Conservation (phyloP, 768 basidiomycete species). For the Artomyces pyxidatus region DNA sequence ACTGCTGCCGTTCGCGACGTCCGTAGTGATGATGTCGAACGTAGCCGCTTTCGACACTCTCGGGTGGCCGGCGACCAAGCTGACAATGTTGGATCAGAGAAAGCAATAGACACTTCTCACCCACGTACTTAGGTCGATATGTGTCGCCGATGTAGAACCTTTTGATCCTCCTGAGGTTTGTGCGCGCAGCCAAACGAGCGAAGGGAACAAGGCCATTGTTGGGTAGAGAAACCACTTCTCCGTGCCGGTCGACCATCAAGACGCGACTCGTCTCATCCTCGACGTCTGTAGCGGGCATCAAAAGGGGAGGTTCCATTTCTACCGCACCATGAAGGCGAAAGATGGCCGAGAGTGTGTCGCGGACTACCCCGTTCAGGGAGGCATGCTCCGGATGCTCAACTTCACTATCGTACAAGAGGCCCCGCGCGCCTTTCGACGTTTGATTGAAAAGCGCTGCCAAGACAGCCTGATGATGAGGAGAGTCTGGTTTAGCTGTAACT, state of each 20-base stretch:
- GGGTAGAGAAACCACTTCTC: conserved; percentile 67
- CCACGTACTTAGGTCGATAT: conserved; percentile 56
- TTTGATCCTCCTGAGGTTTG: conserved; percentile 63
- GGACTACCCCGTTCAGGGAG: conserved; percentile 63
- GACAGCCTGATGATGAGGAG: conserved; percentile 72
- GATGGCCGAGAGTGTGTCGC: conserved; percentile 66
- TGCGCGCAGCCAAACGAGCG: conserved; percentile 73
- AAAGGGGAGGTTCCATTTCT: conserved; percentile 76
- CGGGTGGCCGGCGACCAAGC: conserved; percentile 65
- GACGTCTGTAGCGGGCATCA: conserved; percentile 61
- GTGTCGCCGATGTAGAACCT: conserved; percentile 73
- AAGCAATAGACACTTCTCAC: not conserved
- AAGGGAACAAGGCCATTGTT: conserved; percentile 69
- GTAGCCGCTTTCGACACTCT: conserved; percentile 65
- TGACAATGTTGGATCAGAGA: conserved; percentile 22
- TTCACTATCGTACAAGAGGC: conserved; percentile 69
- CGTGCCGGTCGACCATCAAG: conserved; percentile 71
- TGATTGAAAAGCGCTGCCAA: conserved; percentile 74
- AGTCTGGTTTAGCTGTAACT: conserved; percentile 62
- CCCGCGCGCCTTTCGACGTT: conserved; percentile 52
- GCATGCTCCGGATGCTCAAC: conserved; percentile 62
- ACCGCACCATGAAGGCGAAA: conserved; percentile 89
- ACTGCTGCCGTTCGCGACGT: conserved; percentile 50
- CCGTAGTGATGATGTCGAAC: conserved; percentile 79
- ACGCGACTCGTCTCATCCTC: conserved; percentile 62